Base-by-base conservation (phyloP, 768 basidiomycete genomes). In the Mrakia gelida region DNA sequence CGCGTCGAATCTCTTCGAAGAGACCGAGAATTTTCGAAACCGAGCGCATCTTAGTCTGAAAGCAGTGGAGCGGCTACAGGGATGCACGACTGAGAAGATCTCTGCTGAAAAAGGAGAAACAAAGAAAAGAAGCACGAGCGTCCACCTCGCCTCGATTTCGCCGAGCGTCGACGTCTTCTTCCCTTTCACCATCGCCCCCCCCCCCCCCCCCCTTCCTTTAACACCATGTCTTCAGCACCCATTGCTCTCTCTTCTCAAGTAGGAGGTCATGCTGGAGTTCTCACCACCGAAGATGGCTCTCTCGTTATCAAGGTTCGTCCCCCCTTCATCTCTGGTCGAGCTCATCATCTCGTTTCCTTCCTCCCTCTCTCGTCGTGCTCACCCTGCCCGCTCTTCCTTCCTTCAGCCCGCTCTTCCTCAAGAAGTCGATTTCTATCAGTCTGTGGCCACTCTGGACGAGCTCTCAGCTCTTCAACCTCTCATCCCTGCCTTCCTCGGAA, bases 401-500 rank as follows among this genome's bases (percentile, higher is more conserved):
- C 10, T 59, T n/a, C 65, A 84, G 82, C 82, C 84, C 15, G 81
- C 83, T 10, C 71, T 82, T 0, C 80, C 84, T 9, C 74, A 82
- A 4, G 84, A 85, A 75, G 83, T 84, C 21, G 84, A 83, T 18
- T 85, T 85, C 79, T 85, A 85, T 75, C 82, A 84, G 41, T 28
- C 63, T 18, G 80, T 82, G 18, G 71, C 82, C 34, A 78, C 80
- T 32, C 81, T 81, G 3, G 63, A 79, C 0, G 26, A 67, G 2
- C 77, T 79, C 52, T 65, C 75, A 32, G 80, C 79, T 38, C 81
- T 84, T 52, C 81, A 72, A 56, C 87, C 85, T 2, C 94, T 89
- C 83, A 87, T 91, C 7, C 92, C 95, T 16, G 87, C 86, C 61
- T 97, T 93, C 84, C 87, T 90, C 62, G 96, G 96, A 3, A 91